Conservation (phyloP, 176 grass and related monocot genomes). For the Poa annua region DNA sequence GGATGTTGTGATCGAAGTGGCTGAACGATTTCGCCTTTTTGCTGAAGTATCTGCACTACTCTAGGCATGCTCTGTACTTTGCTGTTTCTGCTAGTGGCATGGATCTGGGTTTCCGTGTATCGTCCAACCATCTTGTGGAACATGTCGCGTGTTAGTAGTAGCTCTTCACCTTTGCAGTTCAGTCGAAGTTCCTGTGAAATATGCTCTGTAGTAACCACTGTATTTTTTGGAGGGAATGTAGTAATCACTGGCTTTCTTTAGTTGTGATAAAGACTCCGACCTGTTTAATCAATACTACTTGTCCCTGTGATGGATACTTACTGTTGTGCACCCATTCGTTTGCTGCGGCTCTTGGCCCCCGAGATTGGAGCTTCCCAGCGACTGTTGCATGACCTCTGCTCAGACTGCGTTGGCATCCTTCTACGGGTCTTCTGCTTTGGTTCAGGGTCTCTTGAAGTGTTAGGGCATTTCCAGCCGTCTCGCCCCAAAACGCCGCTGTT, state of each 20-base stretch:
- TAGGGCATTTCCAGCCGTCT: too few species aligned
- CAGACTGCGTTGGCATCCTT: too few species aligned
- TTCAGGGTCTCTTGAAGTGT: not conserved
- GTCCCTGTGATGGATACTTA: not conserved
- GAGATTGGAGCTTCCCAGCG: not conserved
- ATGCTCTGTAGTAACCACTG: not conserved
- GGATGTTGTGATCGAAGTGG: not conserved
- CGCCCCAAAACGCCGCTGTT: too few species aligned
- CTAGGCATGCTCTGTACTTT: conserved; percentile 3
- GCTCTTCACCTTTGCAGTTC: not conserved
- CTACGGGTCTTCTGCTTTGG: not conserved
- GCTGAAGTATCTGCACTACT: not conserved
- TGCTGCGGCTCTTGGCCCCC: not conserved
- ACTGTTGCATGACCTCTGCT: too few species aligned
- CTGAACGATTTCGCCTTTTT: not conserved
- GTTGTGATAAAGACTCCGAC: not conserved
- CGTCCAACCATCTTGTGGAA: not conserved
- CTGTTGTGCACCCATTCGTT: not conserved
- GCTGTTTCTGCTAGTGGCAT: not conserved
- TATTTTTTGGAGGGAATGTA: not conserved
- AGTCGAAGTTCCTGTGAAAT: not conserved
- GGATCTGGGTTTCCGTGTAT: not conserved
- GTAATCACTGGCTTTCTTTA: not conserved
- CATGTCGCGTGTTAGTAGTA: not conserved
- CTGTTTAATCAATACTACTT: not conserved